Percentiles rank a stretch among this genome's conserved stretches.
phyloP scores from a whole-genome alignment of 2,329 filamentous ascomycete species.

The Alternaria incomplexa region DNA sequence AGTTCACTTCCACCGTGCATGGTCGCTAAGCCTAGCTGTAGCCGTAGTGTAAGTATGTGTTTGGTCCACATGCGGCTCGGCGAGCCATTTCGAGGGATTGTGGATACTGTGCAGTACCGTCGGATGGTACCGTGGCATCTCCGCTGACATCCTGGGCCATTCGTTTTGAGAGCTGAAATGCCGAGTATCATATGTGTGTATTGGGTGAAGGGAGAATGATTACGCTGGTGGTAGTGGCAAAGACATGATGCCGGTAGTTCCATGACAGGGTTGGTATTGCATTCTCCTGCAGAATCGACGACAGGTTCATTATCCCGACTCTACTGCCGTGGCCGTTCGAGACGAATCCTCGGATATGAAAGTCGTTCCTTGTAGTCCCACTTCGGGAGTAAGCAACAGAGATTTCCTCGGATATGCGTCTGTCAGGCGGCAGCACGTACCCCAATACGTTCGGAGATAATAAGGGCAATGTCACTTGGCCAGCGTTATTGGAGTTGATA shows the following conservation, averaged over 20 bases:
- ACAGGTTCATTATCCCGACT: neutral
- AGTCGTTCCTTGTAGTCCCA: neutral
- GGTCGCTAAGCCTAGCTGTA: neutral
- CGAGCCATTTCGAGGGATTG: neutral
- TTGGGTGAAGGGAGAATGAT: neutral
- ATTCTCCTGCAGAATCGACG: neutral
- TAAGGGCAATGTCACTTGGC: neutral
- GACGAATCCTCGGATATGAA: neutral
- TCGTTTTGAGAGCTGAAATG: neutral
- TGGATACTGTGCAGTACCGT: neutral
- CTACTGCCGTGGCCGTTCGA: neutral
- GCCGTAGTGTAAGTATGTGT: neutral
- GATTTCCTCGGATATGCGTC: neutral
- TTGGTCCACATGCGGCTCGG: constrained; percentile 1
- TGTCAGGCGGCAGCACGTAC: neutral
- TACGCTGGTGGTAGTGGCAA: neutral
- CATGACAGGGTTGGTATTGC: neutral
- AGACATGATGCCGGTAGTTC: neutral
- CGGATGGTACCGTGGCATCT: neutral
- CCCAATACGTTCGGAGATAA: neutral
- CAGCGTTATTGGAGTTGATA: neutral
- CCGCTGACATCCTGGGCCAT: neutral
- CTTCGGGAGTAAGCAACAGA: neutral
- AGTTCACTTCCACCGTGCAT: neutral
- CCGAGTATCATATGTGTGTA: neutral